Evolutionary conservation across 768 basidiomycete genomes (phyloP), one percentile per base, ranked within the genome.

Genomic region (Daedaleopsis sinensis): DNA sequence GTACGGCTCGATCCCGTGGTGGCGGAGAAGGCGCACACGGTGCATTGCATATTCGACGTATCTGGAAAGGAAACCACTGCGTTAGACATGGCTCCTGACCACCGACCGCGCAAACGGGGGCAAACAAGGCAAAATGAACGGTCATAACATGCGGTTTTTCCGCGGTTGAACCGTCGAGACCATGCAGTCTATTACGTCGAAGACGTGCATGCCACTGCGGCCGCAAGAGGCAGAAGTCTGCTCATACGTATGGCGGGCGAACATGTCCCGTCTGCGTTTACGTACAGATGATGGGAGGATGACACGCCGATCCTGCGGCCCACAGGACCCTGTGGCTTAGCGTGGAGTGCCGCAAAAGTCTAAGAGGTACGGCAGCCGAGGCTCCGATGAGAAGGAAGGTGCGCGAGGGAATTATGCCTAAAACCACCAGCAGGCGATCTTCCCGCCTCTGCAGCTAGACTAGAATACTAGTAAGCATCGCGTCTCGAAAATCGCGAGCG

Each of bases 41-140:
- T 93, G 87, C 94, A 98, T 96, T 42, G 90, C 90, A 76, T 96
- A 99, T 72, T 96, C 89, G 61, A 98, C 94, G 80, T 97, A 98
- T 78, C 96, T 96, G 57, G 52, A 19, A 64, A 27, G 27, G 12
- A 37, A 21, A 38, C 32, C 24, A 37, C n/a, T 37, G 21, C 11
- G 53, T 61, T 39, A 65, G 59, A 43, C 35, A 35, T 42, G 46
- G 24, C 54, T 21, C 46, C 53, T 43, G 52, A 24, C 13, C 39
- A 42, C 11, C 27, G 27, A 32, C n/a, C 42, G 42, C 38, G 23
- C 24, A 32, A 52, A 37, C 38, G 53, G 55, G n/a, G n/a, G 51
- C 38, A 43, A 21, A 59, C 23, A 42, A 5, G 52, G 23, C 35
- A 44, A 54, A 19, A 19, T 42, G 39, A 39, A 36, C 38, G 50